phyloP scores from a whole-genome alignment of 2,329 filamentous ascomycete species.

The Colletotrichum lini region DNA sequence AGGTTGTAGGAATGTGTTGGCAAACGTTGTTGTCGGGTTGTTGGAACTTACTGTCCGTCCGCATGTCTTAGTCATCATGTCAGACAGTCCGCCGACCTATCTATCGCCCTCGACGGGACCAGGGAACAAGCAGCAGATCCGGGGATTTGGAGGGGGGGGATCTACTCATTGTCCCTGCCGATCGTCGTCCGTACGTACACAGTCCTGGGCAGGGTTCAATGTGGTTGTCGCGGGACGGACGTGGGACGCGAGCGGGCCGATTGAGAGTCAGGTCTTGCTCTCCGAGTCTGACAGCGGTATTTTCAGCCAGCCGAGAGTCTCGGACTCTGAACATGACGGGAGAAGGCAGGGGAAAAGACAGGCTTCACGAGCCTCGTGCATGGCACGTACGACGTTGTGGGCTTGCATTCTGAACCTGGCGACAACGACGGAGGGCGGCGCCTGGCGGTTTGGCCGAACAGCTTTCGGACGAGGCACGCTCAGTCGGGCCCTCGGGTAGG shows the following conservation, averaged over 20 bases:
- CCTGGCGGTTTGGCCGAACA: neutral
- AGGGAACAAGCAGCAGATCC: constrained; percentile 11
- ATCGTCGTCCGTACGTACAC: constrained; percentile 8
- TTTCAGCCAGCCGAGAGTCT: neutral
- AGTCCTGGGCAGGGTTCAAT: neutral
- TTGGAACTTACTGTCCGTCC: neutral
- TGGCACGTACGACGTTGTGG: neutral
- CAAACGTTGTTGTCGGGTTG: neutral
- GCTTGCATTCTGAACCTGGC: neutral
- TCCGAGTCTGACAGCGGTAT: neutral
- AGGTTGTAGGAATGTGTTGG: too few species aligned
- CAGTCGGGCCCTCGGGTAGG: neutral
- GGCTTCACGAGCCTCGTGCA: neutral
- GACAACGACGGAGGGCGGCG: constrained; percentile 10
- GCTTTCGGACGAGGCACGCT: neutral
- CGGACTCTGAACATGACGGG: neutral
- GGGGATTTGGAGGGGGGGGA: constrained; percentile 2
- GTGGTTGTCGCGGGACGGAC: neutral
- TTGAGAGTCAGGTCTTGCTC: constrained; percentile 4
- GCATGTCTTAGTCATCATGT: neutral
- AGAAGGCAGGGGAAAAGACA: neutral
- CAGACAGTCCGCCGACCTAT: neutral
- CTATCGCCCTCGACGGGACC: neutral
- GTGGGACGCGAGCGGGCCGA: constrained; percentile 10
- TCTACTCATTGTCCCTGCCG: constrained; percentile 19